phyloP scores from a whole-genome alignment of 139 green algal genomes.

The Yamagishiella unicocca region DNA sequence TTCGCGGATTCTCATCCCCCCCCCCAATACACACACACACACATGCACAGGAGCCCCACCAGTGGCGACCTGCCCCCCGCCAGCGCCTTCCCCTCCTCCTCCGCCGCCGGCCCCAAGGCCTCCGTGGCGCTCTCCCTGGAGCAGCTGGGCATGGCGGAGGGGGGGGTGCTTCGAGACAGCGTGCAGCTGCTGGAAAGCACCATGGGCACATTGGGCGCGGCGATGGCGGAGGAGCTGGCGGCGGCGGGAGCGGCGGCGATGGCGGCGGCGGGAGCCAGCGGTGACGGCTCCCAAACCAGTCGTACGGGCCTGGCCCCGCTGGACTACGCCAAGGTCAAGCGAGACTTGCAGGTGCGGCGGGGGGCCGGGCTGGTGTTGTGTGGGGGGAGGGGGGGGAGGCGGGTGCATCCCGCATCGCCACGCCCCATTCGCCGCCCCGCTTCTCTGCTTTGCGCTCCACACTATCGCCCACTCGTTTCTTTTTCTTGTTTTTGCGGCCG shows the following conservation, averaged over 20 bases:
- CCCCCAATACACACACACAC: no score
- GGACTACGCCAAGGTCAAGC: conserved; percentile 20
- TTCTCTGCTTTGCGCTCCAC: no score
- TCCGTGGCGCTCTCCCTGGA: conserved; percentile 1
- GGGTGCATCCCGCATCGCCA: neutral
- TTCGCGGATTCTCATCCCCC: no score
- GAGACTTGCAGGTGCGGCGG: conserved; percentile 23
- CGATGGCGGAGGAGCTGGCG: neutral
- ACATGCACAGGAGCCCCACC: conserved; percentile 1
- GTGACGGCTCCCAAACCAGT: neutral
- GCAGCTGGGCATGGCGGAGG: neutral
- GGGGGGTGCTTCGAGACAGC: conserved; percentile 24
- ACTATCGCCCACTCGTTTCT: no score
- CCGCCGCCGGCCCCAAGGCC: neutral
- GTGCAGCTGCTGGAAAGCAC: neutral
- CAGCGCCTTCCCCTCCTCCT: neutral
- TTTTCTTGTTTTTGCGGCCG: no score
- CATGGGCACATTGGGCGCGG: neutral
- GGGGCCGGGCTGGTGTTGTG: neutral
- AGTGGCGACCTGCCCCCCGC: neutral
- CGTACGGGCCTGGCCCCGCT: conserved; percentile 19
- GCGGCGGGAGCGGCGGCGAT: neutral
- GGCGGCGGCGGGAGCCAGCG: neutral
- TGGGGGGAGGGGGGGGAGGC: neutral
- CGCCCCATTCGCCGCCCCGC: no score